phyloP scores from a whole-genome alignment of 306 rosid genomes.

The Amphicarpaea edgeworthii region DNA sequence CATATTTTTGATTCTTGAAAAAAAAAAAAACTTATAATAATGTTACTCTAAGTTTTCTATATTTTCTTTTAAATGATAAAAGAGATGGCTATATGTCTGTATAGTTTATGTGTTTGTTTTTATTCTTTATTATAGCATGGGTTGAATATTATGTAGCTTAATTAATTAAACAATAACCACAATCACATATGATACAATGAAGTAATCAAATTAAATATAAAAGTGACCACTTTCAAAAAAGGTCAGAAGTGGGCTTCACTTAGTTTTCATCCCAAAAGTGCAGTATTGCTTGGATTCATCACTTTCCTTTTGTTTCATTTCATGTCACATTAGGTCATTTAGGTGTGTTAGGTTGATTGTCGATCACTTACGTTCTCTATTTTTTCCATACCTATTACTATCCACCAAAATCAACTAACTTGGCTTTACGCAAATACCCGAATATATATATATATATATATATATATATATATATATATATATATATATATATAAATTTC shows the following conservation, averaged over 20 bases:
- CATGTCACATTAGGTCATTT: constrained; percentile 55
- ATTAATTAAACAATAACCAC: neutral
- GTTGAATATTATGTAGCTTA: neutral
- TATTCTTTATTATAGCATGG: constrained; percentile 3
- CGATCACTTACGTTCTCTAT: constrained; percentile 49
- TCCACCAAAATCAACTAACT: constrained; percentile 52
- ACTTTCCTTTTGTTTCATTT: constrained; percentile 37
- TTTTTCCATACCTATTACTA: constrained; percentile 50
- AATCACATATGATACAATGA: neutral
- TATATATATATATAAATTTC: too few relatives aligned
- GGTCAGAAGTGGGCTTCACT: constrained; percentile 55
- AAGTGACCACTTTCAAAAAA: constrained; percentile 52
- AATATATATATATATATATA: too few relatives aligned
- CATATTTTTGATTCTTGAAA: neutral
- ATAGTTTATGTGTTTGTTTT: neutral
- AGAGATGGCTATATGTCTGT: neutral
- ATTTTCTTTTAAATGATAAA: too few relatives aligned
- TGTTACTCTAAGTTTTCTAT: neutral
- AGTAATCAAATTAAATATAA: neutral
- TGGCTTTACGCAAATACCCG: neutral
- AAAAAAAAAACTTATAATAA: neutral
- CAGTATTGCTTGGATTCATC: constrained; percentile 32
- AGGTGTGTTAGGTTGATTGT: constrained; percentile 68
- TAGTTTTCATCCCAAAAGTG: constrained; percentile 40
- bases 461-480: too few relatives aligned